Percentiles rank a stretch among this genome's conserved stretches.
Conservation (phyloP, 2,329 filamentous ascomycete genomes). For the Onygenales sp. region DNA sequence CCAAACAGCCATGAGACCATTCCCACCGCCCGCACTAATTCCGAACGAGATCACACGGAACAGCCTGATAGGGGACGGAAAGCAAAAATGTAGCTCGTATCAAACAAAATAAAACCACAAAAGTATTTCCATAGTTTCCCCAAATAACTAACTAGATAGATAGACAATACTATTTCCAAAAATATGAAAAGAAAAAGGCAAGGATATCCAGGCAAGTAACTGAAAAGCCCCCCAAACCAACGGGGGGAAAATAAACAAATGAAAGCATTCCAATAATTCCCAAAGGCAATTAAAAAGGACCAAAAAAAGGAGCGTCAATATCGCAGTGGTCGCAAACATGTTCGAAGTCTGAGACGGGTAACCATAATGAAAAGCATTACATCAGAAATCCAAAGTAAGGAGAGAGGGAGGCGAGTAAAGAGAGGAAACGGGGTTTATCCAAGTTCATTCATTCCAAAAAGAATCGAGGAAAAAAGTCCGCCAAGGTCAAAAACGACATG, state of each 20-base stretch:
- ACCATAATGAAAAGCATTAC: no score
- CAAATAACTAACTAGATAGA: not conserved
- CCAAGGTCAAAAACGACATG: not conserved
- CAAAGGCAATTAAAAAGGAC: no score
- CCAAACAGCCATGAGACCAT: no score
- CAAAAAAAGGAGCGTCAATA: no score
- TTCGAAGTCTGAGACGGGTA: no score
- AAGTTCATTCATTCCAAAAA: no score
- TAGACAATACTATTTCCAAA: not conserved
- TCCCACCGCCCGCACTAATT: not conserved
- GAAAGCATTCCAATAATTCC: not conserved
- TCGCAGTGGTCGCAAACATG: no score
- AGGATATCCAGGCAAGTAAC: not conserved
- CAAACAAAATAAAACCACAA: not conserved
- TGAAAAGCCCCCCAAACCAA: not conserved
- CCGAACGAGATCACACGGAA: not conserved
- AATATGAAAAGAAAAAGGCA: not conserved
- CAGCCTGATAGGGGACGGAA: not conserved
- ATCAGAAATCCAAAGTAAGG: no score
- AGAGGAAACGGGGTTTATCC: no score
- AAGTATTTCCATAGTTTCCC: not conserved
- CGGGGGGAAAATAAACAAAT: not conserved
- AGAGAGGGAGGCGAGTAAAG: no score
- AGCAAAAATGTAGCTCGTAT: not conserved
- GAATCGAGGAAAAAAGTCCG: no score